Conservation (phyloP, 192 early-diverging fungal genomes). For the Blastocladiella britannica region DNA sequence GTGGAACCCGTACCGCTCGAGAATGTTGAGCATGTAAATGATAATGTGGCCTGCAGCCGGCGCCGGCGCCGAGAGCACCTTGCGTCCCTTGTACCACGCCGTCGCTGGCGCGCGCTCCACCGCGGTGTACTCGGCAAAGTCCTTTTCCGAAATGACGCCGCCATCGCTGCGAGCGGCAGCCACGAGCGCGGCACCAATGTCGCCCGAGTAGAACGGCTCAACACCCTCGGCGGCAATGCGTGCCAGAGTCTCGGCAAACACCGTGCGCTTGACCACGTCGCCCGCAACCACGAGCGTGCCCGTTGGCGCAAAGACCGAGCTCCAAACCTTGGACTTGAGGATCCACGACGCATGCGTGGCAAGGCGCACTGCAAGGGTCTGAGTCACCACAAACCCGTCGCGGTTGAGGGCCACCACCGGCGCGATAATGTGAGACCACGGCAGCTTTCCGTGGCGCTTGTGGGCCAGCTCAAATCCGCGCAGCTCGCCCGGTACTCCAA, state of each 20-base stretch:
- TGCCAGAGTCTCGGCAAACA: conserved; percentile 12
- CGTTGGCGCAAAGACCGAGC: conserved; percentile 42
- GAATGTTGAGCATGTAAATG: conserved; percentile 61
- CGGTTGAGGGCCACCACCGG: conserved; percentile 50
- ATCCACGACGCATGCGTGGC: conserved; percentile 8
- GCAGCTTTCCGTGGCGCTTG: conserved; percentile 53
- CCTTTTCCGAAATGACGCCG: conserved; percentile 56
- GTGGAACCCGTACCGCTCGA: conserved; percentile 59
- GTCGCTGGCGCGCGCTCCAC: conserved; percentile 33
- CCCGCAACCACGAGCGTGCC: conserved; percentile 46
- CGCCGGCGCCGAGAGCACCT: conserved; percentile 42
- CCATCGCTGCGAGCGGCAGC: conserved; percentile 34
- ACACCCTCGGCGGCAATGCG: conserved; percentile 16
- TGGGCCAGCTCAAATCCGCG: conserved; percentile 67
- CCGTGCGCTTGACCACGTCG: conserved; percentile 20
- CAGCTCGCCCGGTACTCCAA: conserved; percentile 75
- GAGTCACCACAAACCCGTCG: conserved; percentile 47
- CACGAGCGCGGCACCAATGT: conserved; percentile 44
- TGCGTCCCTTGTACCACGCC: conserved; percentile 57
- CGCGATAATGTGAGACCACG: conserved; percentile 59
- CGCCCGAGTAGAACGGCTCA: conserved; percentile 22
- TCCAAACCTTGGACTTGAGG: conserved; percentile 18
- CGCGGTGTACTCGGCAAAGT: conserved; percentile 45
- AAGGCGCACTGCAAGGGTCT: conserved; percentile 21
- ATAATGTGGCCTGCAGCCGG: conserved; percentile 72